Percentiles rank a stretch among this genome's conserved stretches.
Evolutionary conservation across 1,284 basidiomycete genomes (phyloP).

Genomic region (Malassezia cuniculi): DNA sequence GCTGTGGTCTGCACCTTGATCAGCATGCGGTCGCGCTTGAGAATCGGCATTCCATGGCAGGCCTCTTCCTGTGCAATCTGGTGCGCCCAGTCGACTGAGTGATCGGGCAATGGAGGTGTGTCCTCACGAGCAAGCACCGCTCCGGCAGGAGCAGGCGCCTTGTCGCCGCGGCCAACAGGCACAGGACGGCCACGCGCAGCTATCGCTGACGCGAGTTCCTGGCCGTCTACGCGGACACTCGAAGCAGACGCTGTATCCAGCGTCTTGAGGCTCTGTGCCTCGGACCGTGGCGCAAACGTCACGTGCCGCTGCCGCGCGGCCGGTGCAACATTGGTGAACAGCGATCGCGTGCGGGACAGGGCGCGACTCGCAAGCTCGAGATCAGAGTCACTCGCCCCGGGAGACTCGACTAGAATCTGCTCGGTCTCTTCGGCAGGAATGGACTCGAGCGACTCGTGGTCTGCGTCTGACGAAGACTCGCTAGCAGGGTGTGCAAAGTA

Average conservation of each 20-base stretch:
- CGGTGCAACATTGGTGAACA: too few species aligned
- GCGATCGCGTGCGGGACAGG: too few species aligned
- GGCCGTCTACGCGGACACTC: neutral
- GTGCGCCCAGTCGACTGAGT: neutral
- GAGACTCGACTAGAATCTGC: too few species aligned
- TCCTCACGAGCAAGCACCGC: conserved; percentile 27
- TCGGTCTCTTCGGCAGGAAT: too few species aligned
- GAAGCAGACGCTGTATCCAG: too few species aligned
- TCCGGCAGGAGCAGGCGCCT: conserved; percentile 21
- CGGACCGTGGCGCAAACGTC: neutral
- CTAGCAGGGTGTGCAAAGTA: too few species aligned
- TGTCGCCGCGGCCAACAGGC: conserved; percentile 19
- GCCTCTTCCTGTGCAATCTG: neutral
- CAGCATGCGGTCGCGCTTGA: conserved; percentile 64
- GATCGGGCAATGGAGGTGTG: conserved; percentile 3
- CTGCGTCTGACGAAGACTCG: too few species aligned
- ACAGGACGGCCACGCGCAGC: neutral
- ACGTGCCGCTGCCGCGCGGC: neutral
- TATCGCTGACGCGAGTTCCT: neutral
- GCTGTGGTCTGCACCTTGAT: conserved; percentile 59
- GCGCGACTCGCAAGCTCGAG: too few species aligned
- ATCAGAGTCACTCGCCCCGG: too few species aligned
- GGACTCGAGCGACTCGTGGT: too few species aligned
- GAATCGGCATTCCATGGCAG: neutral
- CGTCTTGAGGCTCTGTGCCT: too few species aligned